phyloP scores from a whole-genome alignment of 2,329 filamentous ascomycete species.

The Fusarium penzigii region DNA sequence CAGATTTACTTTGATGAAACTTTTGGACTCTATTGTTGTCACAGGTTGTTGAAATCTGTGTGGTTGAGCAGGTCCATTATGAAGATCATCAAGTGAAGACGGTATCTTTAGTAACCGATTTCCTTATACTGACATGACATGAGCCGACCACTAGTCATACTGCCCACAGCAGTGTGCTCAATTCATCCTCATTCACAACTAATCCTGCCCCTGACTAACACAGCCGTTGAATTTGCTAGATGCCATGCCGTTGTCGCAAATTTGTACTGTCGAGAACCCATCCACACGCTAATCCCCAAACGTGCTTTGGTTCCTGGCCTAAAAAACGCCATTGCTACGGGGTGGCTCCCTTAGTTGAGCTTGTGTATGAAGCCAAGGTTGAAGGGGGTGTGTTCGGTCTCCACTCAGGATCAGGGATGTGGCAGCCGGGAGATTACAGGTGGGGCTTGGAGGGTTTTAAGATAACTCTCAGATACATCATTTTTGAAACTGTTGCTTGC shows the following conservation, averaged over 20 bases:
- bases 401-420: constrained; percentile 8
- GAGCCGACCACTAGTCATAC: too few species aligned
- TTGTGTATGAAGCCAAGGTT: constrained; percentile 11
- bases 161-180: too few species aligned
- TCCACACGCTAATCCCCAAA: not conserved
- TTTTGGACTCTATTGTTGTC: too few species aligned
- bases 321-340: constrained; percentile 25
- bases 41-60: too few species aligned
- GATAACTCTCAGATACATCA: constrained; percentile 10
- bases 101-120: too few species aligned
- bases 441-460: constrained; percentile 3
- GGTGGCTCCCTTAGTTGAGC: constrained; percentile 23
- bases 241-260: constrained; percentile 9
- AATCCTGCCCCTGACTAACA: too few species aligned
- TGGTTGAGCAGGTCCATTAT: too few species aligned
- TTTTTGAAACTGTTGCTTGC: not conserved
- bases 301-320: constrained; percentile 29
- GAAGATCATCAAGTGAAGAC: too few species aligned
- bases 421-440: constrained; percentile 14
- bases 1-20: too few species aligned
- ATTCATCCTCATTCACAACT: too few species aligned
- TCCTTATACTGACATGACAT: too few species aligned
- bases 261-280: constrained; percentile 4
- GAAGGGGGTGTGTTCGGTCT: not conserved
- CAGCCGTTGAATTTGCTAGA: too few species aligned